A percentile compares a stretch with the other conserved stretches of the same genome.
Evolutionary conservation across 2,329 filamentous ascomycete species (phyloP).

Genomic region (Waltergamsia citrina): DNA sequence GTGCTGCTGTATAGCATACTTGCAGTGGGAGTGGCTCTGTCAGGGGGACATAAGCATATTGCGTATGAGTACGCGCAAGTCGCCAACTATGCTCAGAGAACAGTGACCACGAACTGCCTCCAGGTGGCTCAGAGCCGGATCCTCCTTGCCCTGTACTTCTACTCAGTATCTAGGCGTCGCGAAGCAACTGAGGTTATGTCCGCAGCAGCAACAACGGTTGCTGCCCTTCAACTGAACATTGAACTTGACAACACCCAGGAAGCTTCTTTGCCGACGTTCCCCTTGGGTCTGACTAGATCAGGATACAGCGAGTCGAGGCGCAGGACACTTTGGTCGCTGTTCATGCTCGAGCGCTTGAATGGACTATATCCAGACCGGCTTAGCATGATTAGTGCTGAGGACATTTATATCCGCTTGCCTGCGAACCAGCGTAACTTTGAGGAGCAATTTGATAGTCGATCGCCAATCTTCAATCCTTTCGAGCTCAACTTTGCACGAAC

Average conservation of each 20-base stretch:
- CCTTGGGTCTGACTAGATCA: constrained; percentile 46
- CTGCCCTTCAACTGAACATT: constrained; percentile 51
- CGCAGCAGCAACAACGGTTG: constrained; percentile 49
- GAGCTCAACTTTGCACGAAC: constrained; percentile 11
- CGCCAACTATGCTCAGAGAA: constrained; percentile 43
- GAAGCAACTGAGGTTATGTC: constrained; percentile 57
- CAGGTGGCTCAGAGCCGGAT: constrained; percentile 59
- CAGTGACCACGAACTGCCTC: constrained; percentile 24
- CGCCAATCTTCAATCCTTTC: constrained; percentile 52
- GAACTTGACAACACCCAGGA: constrained; percentile 43
- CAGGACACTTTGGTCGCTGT: constrained; percentile 64
- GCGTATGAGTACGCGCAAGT: constrained; percentile 35
- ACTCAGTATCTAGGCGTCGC: constrained; percentile 47
- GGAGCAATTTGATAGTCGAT: constrained; percentile 42
- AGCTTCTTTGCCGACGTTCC: constrained; percentile 26
- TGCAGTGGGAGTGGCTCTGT: constrained; percentile 26
- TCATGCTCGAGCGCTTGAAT: constrained; percentile 59
- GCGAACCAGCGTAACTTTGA: constrained; percentile 53
- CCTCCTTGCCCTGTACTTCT: constrained; percentile 57
- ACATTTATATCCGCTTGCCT: constrained; percentile 59
- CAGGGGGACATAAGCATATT: constrained; percentile 24
- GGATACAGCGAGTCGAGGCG: constrained; percentile 58
- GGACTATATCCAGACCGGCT: constrained; percentile 44
- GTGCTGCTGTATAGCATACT: constrained; percentile 36
- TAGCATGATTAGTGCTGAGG: constrained; percentile 50